phyloP scores from a whole-genome alignment of 495 filamentous ascomycete species.

The Lentithecium fluviatile region DNA sequence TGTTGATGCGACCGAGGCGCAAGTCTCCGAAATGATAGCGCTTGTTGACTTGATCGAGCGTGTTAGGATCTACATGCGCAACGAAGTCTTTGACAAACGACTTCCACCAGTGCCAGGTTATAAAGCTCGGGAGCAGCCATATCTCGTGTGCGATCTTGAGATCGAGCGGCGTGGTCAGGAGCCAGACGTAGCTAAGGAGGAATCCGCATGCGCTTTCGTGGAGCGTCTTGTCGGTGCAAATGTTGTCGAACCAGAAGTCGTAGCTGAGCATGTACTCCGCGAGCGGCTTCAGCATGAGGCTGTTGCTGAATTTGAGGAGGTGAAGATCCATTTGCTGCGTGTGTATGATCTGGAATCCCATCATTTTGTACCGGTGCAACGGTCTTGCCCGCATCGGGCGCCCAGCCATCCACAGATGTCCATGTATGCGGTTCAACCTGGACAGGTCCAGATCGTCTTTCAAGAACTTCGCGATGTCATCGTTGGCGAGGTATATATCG shows the following conservation, averaged over 20 bases:
- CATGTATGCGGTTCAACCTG: conserved; percentile 32
- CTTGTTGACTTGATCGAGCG: conserved; percentile 34
- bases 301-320: conserved; percentile 30
- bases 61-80: conserved; percentile 20
- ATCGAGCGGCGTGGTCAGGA: conserved; percentile 30
- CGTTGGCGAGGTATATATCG: conserved; percentile 7
- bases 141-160: conserved; percentile 32
- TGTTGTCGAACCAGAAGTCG: conserved; percentile 30
- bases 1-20: conserved; percentile 35
- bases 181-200: conserved; percentile 32
- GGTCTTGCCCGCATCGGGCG: conserved; percentile 31
- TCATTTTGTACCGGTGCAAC: conserved; percentile 35
- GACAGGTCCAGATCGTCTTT: conserved; percentile 28
- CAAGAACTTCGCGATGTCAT: conserved; percentile 25
- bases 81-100: conserved; percentile 25
- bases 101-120: conserved; percentile 36
- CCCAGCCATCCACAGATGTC: conserved; percentile 36
- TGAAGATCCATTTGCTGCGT: conserved; percentile 37
- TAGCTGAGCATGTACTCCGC: conserved; percentile 29
- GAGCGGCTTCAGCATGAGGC: conserved; percentile 31
- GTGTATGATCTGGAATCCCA: conserved; percentile 24
- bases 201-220: conserved; percentile 31
- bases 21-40: conserved; percentile 41
- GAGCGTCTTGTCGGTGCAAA: conserved; percentile 15
- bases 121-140: conserved; percentile 18